Evolutionary conservation across 2,329 filamentous ascomycete species (phyloP), one percentile per base, ranked within the genome.

Genomic region (Diplodia intermedia): DNA sequence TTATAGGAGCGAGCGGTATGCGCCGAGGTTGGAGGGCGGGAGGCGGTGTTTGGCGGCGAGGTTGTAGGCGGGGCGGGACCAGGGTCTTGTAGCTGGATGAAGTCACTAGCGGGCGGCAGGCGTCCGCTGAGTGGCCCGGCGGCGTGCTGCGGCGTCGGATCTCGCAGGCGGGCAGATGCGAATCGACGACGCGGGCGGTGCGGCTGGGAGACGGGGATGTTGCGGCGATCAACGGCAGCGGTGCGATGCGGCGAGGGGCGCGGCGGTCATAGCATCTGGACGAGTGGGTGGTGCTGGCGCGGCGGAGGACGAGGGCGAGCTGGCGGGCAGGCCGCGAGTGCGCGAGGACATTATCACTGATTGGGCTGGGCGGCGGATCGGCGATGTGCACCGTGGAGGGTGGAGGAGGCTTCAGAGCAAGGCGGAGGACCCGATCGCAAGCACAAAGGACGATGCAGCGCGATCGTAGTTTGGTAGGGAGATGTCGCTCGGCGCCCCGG

Each of bases 261-360:
- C 33, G n/a, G 33, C 12, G 52, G 33, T 20, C 26, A 14, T 40
- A 15, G 29, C 40, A 4, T 40, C 36, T 53, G 60, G 33, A 20
- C 55, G n/a, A 33, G 18, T 2, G 33, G 20, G 15, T 29, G 31
- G 23, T 31, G 49, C 23, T 50, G 33, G 4, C 33, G 23, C 23
- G 23, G 23, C 23, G 23, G 23, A 26, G n/a, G 23, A n/a, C 52
- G 6, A 31, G 7, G 62, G 36, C 23, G 36, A 36, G 49, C 23
- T 15, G 61, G 53, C 61, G 20, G 18, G n/a, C 26, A 12, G n/a
- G 29, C 50, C 18, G 62, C 33, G 43, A 29, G 63, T 47, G 36
- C 54, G 31, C 54, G 54, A 40, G 65, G 54, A 12, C 54, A 67
- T 67, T 60, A 67, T 67, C 54, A 67, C 50, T 67, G 65, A 50